These are phyloP conservation scores for Diplocarpon mali DNA, from an alignment of 2,329 filamentous ascomycete species.

Conservation along the genomic window DNA sequence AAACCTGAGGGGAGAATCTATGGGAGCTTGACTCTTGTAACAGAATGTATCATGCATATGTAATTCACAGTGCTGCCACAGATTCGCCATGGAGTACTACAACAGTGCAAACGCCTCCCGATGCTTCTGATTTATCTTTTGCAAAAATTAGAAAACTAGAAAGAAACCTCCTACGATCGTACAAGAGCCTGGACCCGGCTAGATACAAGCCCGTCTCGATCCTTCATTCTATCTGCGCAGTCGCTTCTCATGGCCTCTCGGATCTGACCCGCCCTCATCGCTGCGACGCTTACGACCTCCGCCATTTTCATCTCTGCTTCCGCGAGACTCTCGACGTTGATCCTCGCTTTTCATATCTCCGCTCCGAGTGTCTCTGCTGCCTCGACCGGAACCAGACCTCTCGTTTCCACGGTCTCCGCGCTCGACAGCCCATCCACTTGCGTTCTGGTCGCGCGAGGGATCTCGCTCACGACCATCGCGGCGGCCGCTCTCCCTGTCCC, in stretches of 20 bases:
- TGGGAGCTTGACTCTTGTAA: too few species aligned
- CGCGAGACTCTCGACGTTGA: conserved; percentile 21
- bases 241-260: conserved; percentile 24
- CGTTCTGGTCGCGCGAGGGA: conserved; percentile 14
- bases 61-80: too few species aligned
- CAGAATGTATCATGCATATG: too few species aligned
- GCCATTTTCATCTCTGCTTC: conserved; percentile 14
- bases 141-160: background rate
- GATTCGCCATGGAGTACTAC: too few species aligned
- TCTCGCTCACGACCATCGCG: conserved; percentile 19
- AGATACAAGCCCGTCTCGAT: too few species aligned
- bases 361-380: conserved; percentile 9
- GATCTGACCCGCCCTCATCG: conserved; percentile 21
- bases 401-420: conserved; percentile 12
- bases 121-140: too few species aligned
- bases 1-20: too few species aligned
- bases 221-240: conserved; percentile 12
- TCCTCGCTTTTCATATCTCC: conserved; percentile 13
- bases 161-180: background rate
- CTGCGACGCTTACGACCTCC: conserved; percentile 24
- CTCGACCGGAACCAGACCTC: conserved; percentile 15
- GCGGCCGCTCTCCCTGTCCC: conserved; percentile 20
- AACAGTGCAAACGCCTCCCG: too few species aligned
- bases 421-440: conserved; percentile 17
- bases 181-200: background rate